Conservation (phyloP, 495 filamentous ascomycete genomes). For the Annulohypoxylon maeteangense region DNA sequence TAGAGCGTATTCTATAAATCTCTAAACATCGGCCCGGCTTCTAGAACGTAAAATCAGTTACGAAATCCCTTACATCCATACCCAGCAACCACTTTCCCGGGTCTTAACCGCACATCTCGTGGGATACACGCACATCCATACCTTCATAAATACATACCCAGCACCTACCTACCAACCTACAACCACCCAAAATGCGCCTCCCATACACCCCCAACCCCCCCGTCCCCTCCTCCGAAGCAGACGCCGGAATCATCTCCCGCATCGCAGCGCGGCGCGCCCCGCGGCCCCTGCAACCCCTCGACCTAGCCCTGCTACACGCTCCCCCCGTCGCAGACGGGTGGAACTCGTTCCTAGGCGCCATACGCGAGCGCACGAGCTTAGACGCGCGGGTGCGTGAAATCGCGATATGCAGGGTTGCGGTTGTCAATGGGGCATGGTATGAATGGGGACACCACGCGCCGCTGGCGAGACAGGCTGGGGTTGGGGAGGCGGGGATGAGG, state of each 20-base stretch:
- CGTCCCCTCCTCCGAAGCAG: slow-evolving; percentile 56
- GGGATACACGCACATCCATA: neutral
- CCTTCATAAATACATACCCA: slow-evolving; percentile 5
- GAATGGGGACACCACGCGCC: slow-evolving; percentile 84
- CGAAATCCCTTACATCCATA: neutral
- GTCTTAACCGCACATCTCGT: neutral
- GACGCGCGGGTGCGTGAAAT: slow-evolving; percentile 71
- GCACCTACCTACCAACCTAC: too few relatives aligned
- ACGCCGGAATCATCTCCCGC: slow-evolving; percentile 67
- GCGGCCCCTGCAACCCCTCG: slow-evolving; percentile 72
- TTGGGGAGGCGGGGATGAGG: slow-evolving; percentile 60
- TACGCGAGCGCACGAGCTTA: slow-evolving; percentile 73
- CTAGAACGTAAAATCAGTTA: neutral
- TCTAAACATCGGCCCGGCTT: neutral
- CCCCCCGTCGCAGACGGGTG: slow-evolving; percentile 79
- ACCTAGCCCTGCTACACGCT: slow-evolving; percentile 78
- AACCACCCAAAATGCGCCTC: slow-evolving; percentile 69
- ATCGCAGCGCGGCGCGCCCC: slow-evolving; percentile 72
- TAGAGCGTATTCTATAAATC: too few relatives aligned
- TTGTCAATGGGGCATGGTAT: slow-evolving; percentile 77
- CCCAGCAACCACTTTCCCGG: neutral
- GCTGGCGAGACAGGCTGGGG: slow-evolving; percentile 60
- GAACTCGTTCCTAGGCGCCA: slow-evolving; percentile 81
- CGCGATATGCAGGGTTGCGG: slow-evolving; percentile 78
- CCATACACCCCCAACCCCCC: slow-evolving; percentile 73